phyloP scores from a whole-genome alignment of 164 flowering plant genomes.

The Dillenia suffruticosa region DNA sequence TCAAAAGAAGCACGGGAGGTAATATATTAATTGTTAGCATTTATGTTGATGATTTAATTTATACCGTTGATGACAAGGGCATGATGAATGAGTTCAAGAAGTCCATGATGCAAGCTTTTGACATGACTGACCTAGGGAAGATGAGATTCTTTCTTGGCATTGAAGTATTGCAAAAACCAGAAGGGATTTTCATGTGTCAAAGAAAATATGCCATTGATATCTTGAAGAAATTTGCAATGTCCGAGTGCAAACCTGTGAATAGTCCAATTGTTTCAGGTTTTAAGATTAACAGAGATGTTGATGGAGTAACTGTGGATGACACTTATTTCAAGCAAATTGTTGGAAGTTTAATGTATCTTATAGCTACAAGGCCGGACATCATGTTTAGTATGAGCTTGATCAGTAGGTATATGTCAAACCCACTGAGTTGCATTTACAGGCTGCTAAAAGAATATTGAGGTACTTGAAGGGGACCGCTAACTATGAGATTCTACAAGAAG shows the following conservation, averaged over 20 bases:
- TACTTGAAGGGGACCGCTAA: slow-evolving; percentile 13
- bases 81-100: slow-evolving; percentile 12
- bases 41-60: slow-evolving; percentile 17
- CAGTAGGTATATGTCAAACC: slow-evolving; percentile 23
- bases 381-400: slow-evolving; percentile 17
- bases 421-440: slow-evolving; percentile 14
- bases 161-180: slow-evolving; percentile 14
- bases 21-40: slow-evolving; percentile 4
- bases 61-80: slow-evolving; percentile 5
- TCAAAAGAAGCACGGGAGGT: slow-evolving; percentile 2
- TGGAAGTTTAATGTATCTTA: slow-evolving; percentile 27
- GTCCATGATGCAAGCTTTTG: slow-evolving; percentile 14
- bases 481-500: slow-evolving; percentile 10
- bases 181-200: slow-evolving; percentile 21
- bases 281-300: neutral
- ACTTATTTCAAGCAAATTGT: slow-evolving; percentile 18
- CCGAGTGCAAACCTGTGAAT: neutral
- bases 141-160: slow-evolving; percentile 19
- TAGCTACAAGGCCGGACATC: slow-evolving; percentile 17
- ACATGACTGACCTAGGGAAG: slow-evolving; percentile 12
- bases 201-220: slow-evolving; percentile 21
- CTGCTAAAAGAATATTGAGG: slow-evolving; percentile 13
- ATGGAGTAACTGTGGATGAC: slow-evolving; percentile 5
- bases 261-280: slow-evolving; percentile 11
- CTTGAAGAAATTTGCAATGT: slow-evolving; percentile 19